A percentile compares a stretch with the other conserved stretches of the same genome.
These are phyloP conservation scores for Phytophthora parvispora DNA, from an alignment of 352 stramenopile species.

Conservation along the genomic window DNA sequence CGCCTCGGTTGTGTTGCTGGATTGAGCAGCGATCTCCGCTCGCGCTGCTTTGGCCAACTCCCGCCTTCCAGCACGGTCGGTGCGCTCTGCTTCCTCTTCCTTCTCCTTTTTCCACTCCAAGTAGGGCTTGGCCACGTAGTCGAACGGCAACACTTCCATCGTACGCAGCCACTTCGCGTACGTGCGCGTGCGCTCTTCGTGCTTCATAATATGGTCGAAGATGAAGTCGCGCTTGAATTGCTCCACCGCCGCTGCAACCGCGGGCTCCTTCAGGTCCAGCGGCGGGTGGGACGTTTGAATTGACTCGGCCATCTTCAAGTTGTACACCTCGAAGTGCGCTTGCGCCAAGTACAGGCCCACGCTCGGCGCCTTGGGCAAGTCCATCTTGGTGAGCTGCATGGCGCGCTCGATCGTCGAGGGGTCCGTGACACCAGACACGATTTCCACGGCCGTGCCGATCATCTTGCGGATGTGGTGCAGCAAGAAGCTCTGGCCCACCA, in stretches of 20 bases:
- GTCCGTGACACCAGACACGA: slow-evolving; percentile 70
- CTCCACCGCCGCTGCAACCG: slow-evolving; percentile 64
- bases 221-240: slow-evolving; percentile 85
- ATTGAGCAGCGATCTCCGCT: slow-evolving; percentile 9
- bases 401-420: slow-evolving; percentile 63
- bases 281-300: slow-evolving; percentile 77
- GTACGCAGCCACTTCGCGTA: slow-evolving; percentile 87
- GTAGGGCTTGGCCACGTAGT: slow-evolving; percentile 70
- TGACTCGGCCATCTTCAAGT: slow-evolving; percentile 75
- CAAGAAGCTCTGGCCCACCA: slow-evolving; percentile 98
- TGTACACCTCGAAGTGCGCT: slow-evolving; percentile 91
- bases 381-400: slow-evolving; percentile 86
- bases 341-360: slow-evolving; percentile 89
- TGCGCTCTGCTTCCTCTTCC: slow-evolving; percentile 57
- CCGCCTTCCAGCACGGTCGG: slow-evolving; percentile 50
- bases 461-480: slow-evolving; percentile 99
- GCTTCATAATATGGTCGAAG: slow-evolving; percentile 87
- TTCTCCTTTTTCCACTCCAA: slow-evolving; percentile 84
- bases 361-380: slow-evolving; percentile 87
- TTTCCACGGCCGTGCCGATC: slow-evolving; percentile 89
- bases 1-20: background rate
- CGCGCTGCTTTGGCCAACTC: slow-evolving; percentile 48
- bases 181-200: slow-evolving; percentile 78
- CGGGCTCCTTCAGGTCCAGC: slow-evolving; percentile 69
- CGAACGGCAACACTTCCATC: slow-evolving; percentile 76